Base-by-base conservation (phyloP, 1,284 basidiomycete genomes). In the Ganoderma lucidum region DNA sequence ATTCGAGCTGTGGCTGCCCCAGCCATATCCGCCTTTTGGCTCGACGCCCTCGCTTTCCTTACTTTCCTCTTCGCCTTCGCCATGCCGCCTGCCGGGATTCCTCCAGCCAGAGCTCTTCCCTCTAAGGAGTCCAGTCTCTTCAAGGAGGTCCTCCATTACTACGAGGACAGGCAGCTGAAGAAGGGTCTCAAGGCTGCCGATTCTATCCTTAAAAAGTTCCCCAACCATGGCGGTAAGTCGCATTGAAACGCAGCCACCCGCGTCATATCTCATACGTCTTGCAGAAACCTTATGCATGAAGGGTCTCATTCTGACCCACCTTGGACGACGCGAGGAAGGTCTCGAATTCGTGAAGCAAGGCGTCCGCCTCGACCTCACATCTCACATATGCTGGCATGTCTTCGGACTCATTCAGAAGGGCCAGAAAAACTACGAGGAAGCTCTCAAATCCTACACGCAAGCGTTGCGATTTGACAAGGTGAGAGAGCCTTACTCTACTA, bases 381-480 rank as follows among this genome's bases (percentile, higher is more conserved):
- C 94, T 32, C 97, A 99, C 79, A 98, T 99, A 78, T 94, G 93
- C 78, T 99, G 98, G 97, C 98, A 99, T 80, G 97, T 99, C 70
- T 94, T 96, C 77, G 98, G 96, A 58, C 91, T 98, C 76, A 90
- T 97, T 42, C 93, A 96, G 79, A 95, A 96, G 81, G 93, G 92
- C 56, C 94, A 97, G 80, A 95, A 92, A 80, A 96, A 96, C 78
- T 97, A 96, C 75, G 92, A 94, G 75, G 94, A 95, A 78, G 94
- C 95, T 0, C 86, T 96, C 78, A 95, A 95, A 78, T 95, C 94
- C 41, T 94, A 94, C 78, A 88, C 85, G 3, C 89, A 91, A 79
- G 98, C 96, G 3, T 83, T 97, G 71, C 87, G 89, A 73, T 95
- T 95, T 77, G 97, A 99, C 84, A 93, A 93, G 81, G 96, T 96